Percentiles rank a stretch among this genome's conserved stretches.
These are phyloP conservation scores for Strobilomyces dryophilus DNA, from an alignment of 768 basidiomycete species.

Conservation along the genomic window DNA sequence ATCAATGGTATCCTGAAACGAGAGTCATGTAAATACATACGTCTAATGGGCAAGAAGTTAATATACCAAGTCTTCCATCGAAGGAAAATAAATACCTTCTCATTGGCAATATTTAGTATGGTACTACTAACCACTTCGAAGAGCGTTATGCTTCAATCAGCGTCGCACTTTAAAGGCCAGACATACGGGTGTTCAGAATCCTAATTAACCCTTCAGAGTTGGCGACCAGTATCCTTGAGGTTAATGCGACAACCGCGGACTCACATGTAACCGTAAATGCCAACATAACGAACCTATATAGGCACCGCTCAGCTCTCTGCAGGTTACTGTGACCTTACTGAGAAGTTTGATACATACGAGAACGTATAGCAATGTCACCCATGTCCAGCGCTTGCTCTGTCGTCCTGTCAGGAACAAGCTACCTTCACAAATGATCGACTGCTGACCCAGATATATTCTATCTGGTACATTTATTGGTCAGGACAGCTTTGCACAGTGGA, in stretches of 20 bases:
- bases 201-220: not conserved
- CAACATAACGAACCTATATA: constrained; percentile 7
- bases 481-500: not conserved
- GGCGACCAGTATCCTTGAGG: not conserved
- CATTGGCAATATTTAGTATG: not conserved
- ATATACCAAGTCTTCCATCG: not conserved
- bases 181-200: not conserved
- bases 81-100: not conserved
- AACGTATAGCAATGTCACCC: not conserved
- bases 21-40: not conserved
- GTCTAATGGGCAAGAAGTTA: not conserved
- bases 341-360: not conserved
- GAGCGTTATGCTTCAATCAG: not conserved
- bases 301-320: not conserved
- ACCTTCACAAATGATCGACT: not conserved
- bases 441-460: not conserved
- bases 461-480: not conserved
- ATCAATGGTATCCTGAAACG: not conserved
- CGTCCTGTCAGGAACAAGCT: not conserved
- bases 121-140: constrained; percentile 3
- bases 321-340: not conserved
- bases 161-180: not conserved
- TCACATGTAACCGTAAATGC: not conserved
- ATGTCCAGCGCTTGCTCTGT: not conserved
- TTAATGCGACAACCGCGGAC: not conserved